These are phyloP conservation scores for Acanthamoeba royreba DNA, from an alignment of 208 protist species.

Conservation along the genomic window DNA sequence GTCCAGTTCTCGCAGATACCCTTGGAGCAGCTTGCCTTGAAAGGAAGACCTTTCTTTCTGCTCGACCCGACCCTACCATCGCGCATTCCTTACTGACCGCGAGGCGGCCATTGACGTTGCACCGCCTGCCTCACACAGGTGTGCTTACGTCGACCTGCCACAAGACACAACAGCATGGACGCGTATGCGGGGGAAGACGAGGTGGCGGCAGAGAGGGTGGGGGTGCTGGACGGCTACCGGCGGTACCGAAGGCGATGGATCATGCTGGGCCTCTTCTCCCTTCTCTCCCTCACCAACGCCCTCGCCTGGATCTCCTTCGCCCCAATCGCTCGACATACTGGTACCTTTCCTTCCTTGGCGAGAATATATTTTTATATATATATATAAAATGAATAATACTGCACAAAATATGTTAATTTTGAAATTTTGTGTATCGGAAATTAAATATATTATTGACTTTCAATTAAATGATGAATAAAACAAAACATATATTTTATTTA, in stretches of 20 bases:
- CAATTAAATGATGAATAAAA: too few relatives aligned
- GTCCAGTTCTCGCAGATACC: too few relatives aligned
- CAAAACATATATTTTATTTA: too few relatives aligned
- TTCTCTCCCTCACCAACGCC: neutral
- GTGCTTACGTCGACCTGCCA: neutral
- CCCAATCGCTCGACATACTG: neutral
- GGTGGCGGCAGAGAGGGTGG: neutral
- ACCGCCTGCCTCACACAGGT: too few relatives aligned
- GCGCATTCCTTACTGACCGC: neutral
- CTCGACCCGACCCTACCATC: neutral
- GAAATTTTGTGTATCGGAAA: too few relatives aligned
- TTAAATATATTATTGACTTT: too few relatives aligned
- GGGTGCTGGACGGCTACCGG: neutral
- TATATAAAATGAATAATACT: too few relatives aligned
- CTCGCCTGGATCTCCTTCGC: conserved; percentile 40
- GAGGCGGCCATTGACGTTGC: too few relatives aligned
- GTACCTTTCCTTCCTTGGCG: neutral
- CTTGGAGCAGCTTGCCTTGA: too few relatives aligned
- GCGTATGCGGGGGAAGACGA: neutral
- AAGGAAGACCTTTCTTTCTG: too few relatives aligned
- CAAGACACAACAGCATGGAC: neutral
- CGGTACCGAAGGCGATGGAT: neutral
- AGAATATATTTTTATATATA: neutral
- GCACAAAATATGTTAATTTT: too few relatives aligned
- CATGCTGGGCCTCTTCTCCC: neutral